These are phyloP conservation scores for Tulasnella sp. DNA, from an alignment of 768 basidiomycete species.

Conservation along the genomic window DNA sequence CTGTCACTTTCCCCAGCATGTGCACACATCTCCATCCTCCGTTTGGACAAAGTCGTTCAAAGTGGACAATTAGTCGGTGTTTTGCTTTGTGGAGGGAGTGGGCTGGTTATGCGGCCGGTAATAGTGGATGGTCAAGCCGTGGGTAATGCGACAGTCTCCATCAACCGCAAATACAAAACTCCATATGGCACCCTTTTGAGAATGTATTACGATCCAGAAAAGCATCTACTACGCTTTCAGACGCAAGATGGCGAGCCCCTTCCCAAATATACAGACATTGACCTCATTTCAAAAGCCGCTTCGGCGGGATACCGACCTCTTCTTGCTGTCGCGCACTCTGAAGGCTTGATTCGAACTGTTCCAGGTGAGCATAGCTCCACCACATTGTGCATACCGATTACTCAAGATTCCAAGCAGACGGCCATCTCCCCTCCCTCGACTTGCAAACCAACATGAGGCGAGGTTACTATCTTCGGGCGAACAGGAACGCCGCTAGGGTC, in stretches of 20 bases:
- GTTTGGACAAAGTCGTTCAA: background rate
- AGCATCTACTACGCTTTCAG: background rate
- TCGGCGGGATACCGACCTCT: background rate
- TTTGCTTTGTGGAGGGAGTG: background rate
- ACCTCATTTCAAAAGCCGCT: background rate
- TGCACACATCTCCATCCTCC: background rate
- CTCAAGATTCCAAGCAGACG: background rate
- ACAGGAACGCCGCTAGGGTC: background rate
- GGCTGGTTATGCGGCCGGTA: background rate
- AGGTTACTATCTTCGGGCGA: background rate
- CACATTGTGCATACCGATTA: background rate
- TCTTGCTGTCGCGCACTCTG: background rate
- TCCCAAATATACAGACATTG: background rate
- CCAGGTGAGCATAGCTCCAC: background rate
- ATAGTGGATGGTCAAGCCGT: background rate
- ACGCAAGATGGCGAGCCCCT: background rate
- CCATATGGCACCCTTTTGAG: background rate
- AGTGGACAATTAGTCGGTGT: background rate
- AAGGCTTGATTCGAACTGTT: background rate
- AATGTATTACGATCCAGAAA: background rate
- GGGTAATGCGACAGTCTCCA: background rate
- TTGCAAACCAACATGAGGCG: background rate
- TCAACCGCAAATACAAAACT: background rate
- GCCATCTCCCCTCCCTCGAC: background rate
- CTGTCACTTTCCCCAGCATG: background rate